A percentile compares a stretch with the other conserved stretches of the same genome.
Evolutionary conservation across 495 filamentous ascomycete species (phyloP).

Genomic region (Darksidea phi): DNA sequence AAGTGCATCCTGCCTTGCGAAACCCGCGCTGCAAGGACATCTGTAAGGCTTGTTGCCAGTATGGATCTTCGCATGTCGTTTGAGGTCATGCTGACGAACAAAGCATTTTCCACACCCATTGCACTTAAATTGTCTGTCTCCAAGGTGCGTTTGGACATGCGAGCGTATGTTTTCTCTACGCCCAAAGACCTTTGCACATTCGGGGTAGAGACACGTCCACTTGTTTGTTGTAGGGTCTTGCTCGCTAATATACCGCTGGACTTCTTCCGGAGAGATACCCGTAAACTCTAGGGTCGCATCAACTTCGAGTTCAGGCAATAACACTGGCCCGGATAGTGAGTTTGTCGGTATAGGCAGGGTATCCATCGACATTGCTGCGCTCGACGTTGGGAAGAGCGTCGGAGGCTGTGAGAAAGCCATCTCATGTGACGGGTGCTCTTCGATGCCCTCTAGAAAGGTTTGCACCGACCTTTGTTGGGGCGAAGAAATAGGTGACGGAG

Average conservation of each 20-base stretch:
- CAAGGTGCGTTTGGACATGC: constrained; percentile 95
- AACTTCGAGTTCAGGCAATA: constrained; percentile 46
- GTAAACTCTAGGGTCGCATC: constrained; percentile 56
- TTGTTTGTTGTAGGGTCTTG: constrained; percentile 72
- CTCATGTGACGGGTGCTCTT: constrained; percentile 21
- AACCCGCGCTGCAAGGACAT: constrained; percentile 85
- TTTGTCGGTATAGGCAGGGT: constrained; percentile 37
- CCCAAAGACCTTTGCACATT: constrained; percentile 81
- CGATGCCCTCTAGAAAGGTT: constrained; percentile 31
- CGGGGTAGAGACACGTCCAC: constrained; percentile 80
- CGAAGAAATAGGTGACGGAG: constrained; percentile 37
- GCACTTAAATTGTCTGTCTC: constrained; percentile 89
- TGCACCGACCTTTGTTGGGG: constrained; percentile 28
- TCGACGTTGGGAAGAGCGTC: constrained; percentile 10
- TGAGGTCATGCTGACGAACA: constrained; percentile 93
- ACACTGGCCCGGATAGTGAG: constrained; percentile 44
- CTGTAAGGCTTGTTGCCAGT: constrained; percentile 88
- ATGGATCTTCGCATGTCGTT: constrained; percentile 95
- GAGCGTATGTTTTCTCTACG: constrained; percentile 97
- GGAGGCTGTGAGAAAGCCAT: constrained; percentile 23
- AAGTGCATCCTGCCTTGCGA: constrained; percentile 90
- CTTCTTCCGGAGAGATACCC: constrained; percentile 82
- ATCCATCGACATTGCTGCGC: constrained; percentile 3
- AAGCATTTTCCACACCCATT: constrained; percentile 89
- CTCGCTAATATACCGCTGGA: constrained; percentile 77